Conservation (phyloP, 164 flowering plant species). For the Buxus sempervirens region DNA sequence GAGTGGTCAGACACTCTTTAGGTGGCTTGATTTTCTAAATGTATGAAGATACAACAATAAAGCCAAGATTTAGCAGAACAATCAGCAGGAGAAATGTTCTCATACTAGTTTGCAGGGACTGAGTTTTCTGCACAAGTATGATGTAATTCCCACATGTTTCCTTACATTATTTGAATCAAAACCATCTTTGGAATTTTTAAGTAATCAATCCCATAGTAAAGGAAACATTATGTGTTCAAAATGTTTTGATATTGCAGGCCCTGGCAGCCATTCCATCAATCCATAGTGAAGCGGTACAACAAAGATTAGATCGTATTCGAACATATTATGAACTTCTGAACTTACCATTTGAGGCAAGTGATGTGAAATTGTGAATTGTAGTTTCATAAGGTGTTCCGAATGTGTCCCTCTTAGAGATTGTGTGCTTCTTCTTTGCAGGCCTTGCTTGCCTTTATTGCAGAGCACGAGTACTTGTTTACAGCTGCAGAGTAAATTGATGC, state of each 20-base stretch:
- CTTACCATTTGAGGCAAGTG: slow-evolving; percentile 89
- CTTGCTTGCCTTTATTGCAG: slow-evolving; percentile 82
- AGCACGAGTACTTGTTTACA: slow-evolving; percentile 74
- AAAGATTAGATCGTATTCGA: slow-evolving; percentile 84
- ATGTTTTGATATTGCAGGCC: slow-evolving; percentile 46
- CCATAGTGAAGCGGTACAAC: slow-evolving; percentile 79
- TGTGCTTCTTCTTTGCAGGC: slow-evolving; percentile 50
- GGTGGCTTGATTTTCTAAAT: background rate
- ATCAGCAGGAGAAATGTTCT: background rate
- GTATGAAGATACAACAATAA: background rate
- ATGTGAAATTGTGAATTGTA: slow-evolving; percentile 1
- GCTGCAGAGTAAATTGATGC: slow-evolving; percentile 69
- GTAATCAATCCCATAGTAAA: background rate
- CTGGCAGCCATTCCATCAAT: slow-evolving; percentile 94
- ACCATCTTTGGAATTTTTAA: background rate
- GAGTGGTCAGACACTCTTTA: background rate
- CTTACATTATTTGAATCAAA: too few relatives aligned
- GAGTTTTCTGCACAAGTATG: background rate
- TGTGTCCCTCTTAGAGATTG: background rate
- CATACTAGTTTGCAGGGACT: background rate
- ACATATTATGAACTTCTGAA: slow-evolving; percentile 90
- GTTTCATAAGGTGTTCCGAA: background rate
- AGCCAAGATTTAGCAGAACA: background rate
- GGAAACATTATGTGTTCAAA: background rate
- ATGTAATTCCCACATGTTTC: background rate